Percentiles rank a stretch among this genome's conserved stretches.
These are phyloP conservation scores for Phytophthora hybrid DNA, from an alignment of 352 stramenopile species.

Conservation along the genomic window DNA sequence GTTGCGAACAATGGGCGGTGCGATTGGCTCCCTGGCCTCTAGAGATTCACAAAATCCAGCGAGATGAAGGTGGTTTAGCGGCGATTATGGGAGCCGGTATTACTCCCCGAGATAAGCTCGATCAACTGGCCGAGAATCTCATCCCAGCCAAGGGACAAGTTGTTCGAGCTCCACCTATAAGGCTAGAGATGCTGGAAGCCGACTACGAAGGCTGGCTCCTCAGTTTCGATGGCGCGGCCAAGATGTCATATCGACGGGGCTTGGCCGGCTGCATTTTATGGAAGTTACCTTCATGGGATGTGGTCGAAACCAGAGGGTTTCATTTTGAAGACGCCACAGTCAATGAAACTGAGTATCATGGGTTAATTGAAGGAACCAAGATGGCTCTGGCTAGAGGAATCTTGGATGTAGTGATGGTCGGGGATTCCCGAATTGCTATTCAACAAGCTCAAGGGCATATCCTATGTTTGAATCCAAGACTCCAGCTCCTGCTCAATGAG, in stretches of 20 bases:
- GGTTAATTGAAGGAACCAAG: not conserved
- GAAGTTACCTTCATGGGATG: not conserved
- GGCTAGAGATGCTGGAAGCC: too few species aligned
- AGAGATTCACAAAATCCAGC: too few species aligned
- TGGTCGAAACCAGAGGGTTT: not conserved
- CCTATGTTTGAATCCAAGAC: not conserved
- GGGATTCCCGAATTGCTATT: not conserved
- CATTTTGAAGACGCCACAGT: not conserved
- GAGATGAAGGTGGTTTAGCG: too few species aligned
- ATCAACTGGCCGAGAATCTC: too few species aligned
- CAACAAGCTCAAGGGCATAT: not conserved
- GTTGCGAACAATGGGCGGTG: too few species aligned
- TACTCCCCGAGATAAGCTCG: too few species aligned
- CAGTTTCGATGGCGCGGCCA: not conserved
- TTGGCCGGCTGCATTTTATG: not conserved
- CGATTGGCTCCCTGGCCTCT: too few species aligned
- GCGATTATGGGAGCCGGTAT: too few species aligned
- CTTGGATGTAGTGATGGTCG: not conserved
- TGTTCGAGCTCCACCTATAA: too few species aligned
- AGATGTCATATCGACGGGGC: not conserved
- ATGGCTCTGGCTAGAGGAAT: not conserved
- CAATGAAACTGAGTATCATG: not conserved
- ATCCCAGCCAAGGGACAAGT: too few species aligned
- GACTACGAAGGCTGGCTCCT: not conserved
- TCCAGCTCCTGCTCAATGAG: not conserved